Conservation (phyloP, 2,329 filamentous ascomycete species). For the Tricladium varicosporioides region DNA sequence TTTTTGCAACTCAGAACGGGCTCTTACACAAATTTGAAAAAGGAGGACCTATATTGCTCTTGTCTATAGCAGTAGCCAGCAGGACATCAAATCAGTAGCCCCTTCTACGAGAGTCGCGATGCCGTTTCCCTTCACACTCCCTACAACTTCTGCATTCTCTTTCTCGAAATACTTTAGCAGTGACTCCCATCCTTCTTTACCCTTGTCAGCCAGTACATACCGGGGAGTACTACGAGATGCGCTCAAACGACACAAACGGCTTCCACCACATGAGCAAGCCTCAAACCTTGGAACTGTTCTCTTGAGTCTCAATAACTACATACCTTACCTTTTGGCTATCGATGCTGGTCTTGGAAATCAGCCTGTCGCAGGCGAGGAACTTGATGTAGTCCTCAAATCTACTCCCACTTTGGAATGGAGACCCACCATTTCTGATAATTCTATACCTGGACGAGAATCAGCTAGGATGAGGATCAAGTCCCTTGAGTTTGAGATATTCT, state of each 20-base stretch:
- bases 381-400: conserved; percentile 64
- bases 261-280: conserved; percentile 68
- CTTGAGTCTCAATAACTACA: conserved; percentile 69
- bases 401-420: conserved; percentile 77
- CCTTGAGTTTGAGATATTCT: conserved; percentile 80
- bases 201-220: conserved; percentile 76
- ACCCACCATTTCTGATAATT: conserved; percentile 67
- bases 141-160: conserved; percentile 84
- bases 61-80: too few species aligned
- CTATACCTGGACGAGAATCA: conserved; percentile 62
- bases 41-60: too few species aligned
- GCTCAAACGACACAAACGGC: conserved; percentile 85
- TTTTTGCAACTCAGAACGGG: neutral
- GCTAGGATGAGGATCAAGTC: conserved; percentile 68
- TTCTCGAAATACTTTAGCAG: conserved; percentile 77
- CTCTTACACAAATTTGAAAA: too few species aligned
- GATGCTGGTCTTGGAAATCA: conserved; percentile 66
- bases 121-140: conserved; percentile 86
- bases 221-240: conserved; percentile 79
- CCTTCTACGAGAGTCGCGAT: conserved; percentile 46
- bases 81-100: neutral
- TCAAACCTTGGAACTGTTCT: conserved; percentile 70
- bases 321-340: conserved; percentile 79
- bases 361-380: conserved; percentile 54
- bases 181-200: conserved; percentile 84